Evolutionary conservation across 2,329 filamentous ascomycete genomes (phyloP).

Genomic region (Phyllosticta paracitricarpa): DNA sequence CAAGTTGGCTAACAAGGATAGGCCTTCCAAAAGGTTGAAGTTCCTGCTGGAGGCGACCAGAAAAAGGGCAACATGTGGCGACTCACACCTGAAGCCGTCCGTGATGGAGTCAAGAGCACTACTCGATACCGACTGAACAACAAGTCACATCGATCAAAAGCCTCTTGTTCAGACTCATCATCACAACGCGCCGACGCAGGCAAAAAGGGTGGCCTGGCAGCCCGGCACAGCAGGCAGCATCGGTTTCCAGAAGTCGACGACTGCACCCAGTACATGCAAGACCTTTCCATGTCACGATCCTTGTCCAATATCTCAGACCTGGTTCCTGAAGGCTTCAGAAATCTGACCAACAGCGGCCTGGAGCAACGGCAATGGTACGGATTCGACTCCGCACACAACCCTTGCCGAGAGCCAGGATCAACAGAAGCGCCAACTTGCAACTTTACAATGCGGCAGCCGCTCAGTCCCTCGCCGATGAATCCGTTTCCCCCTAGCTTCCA

Average conservation of each 20-base stretch:
- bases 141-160: slow-evolving; percentile 14
- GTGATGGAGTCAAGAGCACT: slow-evolving; percentile 70
- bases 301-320: neutral
- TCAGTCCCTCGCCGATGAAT: neutral
- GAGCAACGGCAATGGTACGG: neutral
- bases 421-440: neutral
- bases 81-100: slow-evolving; percentile 58
- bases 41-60: slow-evolving; percentile 36
- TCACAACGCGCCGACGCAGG: slow-evolving; percentile 27
- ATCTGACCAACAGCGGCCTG: neutral
- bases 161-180: slow-evolving; percentile 11
- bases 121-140: slow-evolving; percentile 47
- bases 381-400: neutral
- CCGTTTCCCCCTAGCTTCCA: neutral
- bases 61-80: slow-evolving; percentile 71
- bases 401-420: neutral
- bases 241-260: neutral
- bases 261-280: neutral
- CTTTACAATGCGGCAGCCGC: neutral
- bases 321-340: neutral
- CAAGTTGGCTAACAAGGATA: slow-evolving; percentile 17
- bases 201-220: slow-evolving; percentile 36
- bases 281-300: neutral
- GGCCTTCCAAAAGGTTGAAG: slow-evolving; percentile 47
- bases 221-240: slow-evolving; percentile 14